Percentiles rank a stretch among this genome's conserved stretches.
These are phyloP conservation scores for Mycena capillaripes DNA, from an alignment of 768 basidiomycete species.

Conservation along the genomic window DNA sequence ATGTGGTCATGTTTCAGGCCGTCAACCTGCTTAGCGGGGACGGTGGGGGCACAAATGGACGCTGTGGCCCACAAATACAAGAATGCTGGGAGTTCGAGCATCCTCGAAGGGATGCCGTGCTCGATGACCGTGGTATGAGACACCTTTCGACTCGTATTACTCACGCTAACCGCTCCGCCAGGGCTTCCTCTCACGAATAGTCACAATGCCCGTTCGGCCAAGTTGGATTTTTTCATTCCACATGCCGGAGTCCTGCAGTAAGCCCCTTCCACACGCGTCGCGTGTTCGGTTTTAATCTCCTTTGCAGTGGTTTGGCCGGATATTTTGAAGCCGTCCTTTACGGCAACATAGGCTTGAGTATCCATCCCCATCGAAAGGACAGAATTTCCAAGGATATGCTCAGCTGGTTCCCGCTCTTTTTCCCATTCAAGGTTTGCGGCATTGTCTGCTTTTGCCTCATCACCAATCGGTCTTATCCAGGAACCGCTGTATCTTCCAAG, in stretches of 20 bases:
- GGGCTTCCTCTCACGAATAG: slow-evolving; percentile 95
- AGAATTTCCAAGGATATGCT: slow-evolving; percentile 95
- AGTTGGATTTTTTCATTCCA: slow-evolving; percentile 91
- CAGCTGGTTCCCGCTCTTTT: slow-evolving; percentile 99
- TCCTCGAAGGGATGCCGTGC: slow-evolving; percentile 83
- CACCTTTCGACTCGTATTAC: slow-evolving; percentile 9
- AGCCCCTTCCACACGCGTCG: slow-evolving; percentile 37
- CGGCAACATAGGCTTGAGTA: slow-evolving; percentile 90
- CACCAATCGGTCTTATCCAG: slow-evolving; percentile 52
- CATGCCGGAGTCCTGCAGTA: slow-evolving; percentile 92
- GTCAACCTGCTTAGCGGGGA: slow-evolving; percentile 90
- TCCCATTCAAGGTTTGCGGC: slow-evolving; percentile 85
- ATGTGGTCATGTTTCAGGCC: slow-evolving; percentile 98
- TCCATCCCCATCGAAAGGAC: slow-evolving; percentile 91
- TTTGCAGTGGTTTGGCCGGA: slow-evolving; percentile 84
- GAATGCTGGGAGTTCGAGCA: slow-evolving; percentile 99
- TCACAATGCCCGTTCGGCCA: slow-evolving; percentile 93
- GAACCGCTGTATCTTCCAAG: slow-evolving; percentile 95
- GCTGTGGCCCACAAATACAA: slow-evolving; percentile 88
- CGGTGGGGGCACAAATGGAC: slow-evolving; percentile 69
- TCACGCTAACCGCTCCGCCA: slow-evolving; percentile 45
- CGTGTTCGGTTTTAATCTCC: background rate
- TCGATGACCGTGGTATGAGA: slow-evolving; percentile 77
- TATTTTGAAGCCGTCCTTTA: slow-evolving; percentile 98
- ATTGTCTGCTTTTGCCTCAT: slow-evolving; percentile 14